phyloP scores from a whole-genome alignment of 805 yeast genomes.

The Candida mattraensis region DNA sequence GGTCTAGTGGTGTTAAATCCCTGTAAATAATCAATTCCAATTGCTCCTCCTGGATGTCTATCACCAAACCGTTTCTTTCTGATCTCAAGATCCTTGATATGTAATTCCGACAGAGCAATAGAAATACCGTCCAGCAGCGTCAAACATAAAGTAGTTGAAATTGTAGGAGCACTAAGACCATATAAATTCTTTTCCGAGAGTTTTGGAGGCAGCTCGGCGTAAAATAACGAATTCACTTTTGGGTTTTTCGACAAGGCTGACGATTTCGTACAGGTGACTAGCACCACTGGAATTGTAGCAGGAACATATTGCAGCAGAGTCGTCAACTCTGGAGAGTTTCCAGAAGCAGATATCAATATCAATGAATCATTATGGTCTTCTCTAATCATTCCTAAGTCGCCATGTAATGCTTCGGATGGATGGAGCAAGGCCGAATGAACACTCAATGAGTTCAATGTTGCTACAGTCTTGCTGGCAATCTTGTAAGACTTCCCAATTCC shows the following conservation, averaged over 20 bases:
- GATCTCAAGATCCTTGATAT: slow-evolving; percentile 52
- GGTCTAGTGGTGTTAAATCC: slow-evolving; percentile 8
- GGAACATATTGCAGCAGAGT: slow-evolving; percentile 59
- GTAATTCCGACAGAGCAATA: slow-evolving; percentile 68
- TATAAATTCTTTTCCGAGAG: slow-evolving; percentile 62
- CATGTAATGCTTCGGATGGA: slow-evolving; percentile 88
- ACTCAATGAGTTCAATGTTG: slow-evolving; percentile 79
- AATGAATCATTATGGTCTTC: slow-evolving; percentile 55
- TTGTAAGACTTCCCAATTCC: slow-evolving; percentile 88
- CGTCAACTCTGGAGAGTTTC: slow-evolving; percentile 76
- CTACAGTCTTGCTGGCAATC: slow-evolving; percentile 74
- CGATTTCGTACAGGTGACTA: slow-evolving; percentile 62
- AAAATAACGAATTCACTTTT: slow-evolving; percentile 51
- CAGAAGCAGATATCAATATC: slow-evolving; percentile 73
- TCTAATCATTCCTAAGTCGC: slow-evolving; percentile 75
- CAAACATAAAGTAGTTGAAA: slow-evolving; percentile 74
- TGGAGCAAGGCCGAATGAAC: slow-evolving; percentile 68
- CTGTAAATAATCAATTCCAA: slow-evolving; percentile 53
- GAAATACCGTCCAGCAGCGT: slow-evolving; percentile 78
- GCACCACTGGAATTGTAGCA: slow-evolving; percentile 48
- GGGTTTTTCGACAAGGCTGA: slow-evolving; percentile 54
- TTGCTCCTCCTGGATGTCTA: slow-evolving; percentile 91
- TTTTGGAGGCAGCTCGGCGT: slow-evolving; percentile 59
- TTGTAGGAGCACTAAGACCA: slow-evolving; percentile 87
- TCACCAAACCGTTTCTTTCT: slow-evolving; percentile 61